phyloP scores from a whole-genome alignment of 2,329 filamentous ascomycete species.

The Trichoderma harzianum region DNA sequence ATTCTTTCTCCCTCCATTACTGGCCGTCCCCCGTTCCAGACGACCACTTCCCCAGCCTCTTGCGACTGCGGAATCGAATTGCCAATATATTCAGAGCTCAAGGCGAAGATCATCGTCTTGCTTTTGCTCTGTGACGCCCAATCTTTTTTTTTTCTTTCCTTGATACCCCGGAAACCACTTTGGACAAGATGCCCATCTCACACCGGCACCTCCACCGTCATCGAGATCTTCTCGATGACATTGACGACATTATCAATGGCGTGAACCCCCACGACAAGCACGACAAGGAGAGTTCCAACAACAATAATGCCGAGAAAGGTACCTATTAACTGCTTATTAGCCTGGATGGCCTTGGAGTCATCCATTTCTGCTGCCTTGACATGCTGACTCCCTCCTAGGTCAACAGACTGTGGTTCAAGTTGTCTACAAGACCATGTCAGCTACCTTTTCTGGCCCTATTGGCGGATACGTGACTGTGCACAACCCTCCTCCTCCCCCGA shows the following conservation, averaged over 20 bases:
- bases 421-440: conserved; percentile 41
- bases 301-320: neutral
- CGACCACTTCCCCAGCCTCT: conserved; percentile 20
- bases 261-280: neutral
- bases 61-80: neutral
- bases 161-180: conserved; percentile 2
- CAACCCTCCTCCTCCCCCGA: conserved; percentile 19
- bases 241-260: conserved; percentile 27
- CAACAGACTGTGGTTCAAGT: conserved; percentile 30
- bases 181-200: conserved; percentile 30
- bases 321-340: neutral
- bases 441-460: conserved; percentile 42
- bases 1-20: conserved; percentile 28
- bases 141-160: neutral
- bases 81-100: conserved; percentile 16
- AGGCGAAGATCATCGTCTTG: conserved; percentile 22
- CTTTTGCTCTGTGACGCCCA: neutral
- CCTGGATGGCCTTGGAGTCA: neutral
- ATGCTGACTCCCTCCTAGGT: neutral
- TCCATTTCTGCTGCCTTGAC: neutral
- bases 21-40: conserved; percentile 30
- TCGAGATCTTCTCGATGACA: conserved; percentile 28
- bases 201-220: conserved; percentile 30
- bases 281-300: neutral
- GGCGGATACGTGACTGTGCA: conserved; percentile 41